These are phyloP conservation scores for Cytospora chrysosperma DNA, from an alignment of 2,329 filamentous ascomycete genomes.

Conservation along the genomic window DNA sequence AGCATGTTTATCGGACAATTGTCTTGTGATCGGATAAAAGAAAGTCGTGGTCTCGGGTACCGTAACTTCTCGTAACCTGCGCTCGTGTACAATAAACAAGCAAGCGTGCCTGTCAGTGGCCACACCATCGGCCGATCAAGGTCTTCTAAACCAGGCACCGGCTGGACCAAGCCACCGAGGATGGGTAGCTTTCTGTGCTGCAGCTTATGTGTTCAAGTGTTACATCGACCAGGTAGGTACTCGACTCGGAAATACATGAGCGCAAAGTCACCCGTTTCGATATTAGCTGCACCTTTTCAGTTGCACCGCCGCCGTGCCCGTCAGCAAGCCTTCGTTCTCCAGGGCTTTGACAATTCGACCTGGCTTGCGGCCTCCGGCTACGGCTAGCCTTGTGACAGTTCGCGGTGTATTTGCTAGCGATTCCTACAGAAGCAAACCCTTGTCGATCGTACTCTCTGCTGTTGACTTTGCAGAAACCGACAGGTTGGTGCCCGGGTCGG, in stretches of 20 bases:
- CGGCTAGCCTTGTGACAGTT: background rate
- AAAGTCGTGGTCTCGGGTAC: slow-evolving; percentile 12
- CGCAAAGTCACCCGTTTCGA: slow-evolving; percentile 1
- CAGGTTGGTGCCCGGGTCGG: background rate
- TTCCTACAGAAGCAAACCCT: background rate
- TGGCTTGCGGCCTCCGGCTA: background rate
- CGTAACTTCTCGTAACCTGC: background rate
- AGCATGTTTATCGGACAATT: slow-evolving; percentile 16
- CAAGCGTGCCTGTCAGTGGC: slow-evolving; percentile 12
- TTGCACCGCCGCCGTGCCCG: background rate
- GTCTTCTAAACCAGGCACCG: background rate
- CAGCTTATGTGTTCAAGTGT: background rate
- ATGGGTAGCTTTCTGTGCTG: background rate
- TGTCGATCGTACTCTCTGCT: background rate
- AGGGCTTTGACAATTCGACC: background rate
- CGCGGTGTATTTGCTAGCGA: background rate
- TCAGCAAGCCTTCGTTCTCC: background rate
- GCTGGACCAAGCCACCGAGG: slow-evolving; percentile 8
- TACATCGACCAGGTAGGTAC: background rate
- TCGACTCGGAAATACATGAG: background rate
- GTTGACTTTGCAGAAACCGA: background rate
- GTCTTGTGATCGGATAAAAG: slow-evolving; percentile 13
- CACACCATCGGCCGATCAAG: slow-evolving; percentile 9
- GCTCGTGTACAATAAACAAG: background rate
- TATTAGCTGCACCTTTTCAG: background rate